Percentiles rank a stretch among this genome's conserved stretches.
Conservation (phyloP, 495 filamentous ascomycete genomes). For the Penicillium bovifimosum region DNA sequence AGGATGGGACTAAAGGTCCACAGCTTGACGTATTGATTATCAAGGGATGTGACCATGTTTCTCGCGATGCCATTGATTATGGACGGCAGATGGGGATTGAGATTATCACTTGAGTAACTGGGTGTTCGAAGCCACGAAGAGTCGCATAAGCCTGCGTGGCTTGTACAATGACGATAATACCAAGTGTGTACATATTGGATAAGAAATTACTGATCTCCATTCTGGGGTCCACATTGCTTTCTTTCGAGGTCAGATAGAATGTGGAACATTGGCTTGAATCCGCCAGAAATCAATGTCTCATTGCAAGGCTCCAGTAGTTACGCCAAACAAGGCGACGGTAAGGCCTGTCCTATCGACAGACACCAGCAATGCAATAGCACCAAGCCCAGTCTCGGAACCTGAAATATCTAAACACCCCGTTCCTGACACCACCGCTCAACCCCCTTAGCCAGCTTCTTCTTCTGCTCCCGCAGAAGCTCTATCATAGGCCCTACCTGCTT, state of each 20-base stretch:
- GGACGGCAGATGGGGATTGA: conserved; percentile 29
- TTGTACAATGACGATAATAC: not conserved
- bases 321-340: not conserved
- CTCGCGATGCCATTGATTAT: conserved; percentile 36
- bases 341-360: not conserved
- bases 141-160: no score
- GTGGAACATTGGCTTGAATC: not conserved
- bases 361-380: not conserved
- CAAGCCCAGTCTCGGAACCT: not conserved
- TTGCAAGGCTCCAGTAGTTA: not conserved
- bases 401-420: conserved; percentile 48
- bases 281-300: not conserved
- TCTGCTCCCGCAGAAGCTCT: conserved; percentile 63
- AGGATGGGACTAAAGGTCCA: not conserved
- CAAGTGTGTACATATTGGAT: no score
- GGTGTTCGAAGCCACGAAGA: no score
- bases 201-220: no score
- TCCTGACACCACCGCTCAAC: conserved; percentile 76
- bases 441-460: conserved; percentile 65
- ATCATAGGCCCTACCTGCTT: conserved; percentile 59
- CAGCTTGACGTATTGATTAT: conserved; percentile 25
- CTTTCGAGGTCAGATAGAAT: no score
- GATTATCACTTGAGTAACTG: conserved; percentile 16
- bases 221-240: no score
- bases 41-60: conserved; percentile 30